Percentiles rank a stretch among this genome's conserved stretches.
Conservation (phyloP, 441 rosid species). For the Adansonia madagascariensis region DNA sequence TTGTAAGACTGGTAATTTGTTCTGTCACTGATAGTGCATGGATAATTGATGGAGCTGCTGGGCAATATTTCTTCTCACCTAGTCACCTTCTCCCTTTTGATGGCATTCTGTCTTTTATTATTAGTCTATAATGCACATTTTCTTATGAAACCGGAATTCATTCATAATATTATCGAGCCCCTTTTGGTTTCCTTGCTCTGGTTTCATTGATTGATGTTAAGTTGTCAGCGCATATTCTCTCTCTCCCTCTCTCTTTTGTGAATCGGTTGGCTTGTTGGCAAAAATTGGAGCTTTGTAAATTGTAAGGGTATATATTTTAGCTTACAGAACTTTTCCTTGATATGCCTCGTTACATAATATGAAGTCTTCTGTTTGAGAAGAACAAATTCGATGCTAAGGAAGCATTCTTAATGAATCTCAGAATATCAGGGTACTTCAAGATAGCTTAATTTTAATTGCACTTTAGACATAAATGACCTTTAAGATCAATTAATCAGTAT, state of each 20-base stretch:
- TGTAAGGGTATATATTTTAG: neutral
- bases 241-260: neutral
- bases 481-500: neutral
- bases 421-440: neutral
- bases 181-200: neutral
- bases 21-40: neutral
- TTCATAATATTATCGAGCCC: constrained; percentile 6
- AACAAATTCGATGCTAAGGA: neutral
- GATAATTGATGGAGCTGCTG: neutral
- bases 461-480: constrained; percentile 4
- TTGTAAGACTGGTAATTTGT: neutral
- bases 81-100: neutral
- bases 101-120: neutral
- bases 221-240: constrained; percentile 6
- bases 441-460: constrained; percentile 12
- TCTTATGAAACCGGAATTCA: neutral
- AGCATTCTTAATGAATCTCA: neutral
- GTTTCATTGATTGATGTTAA: neutral
- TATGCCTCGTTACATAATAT: neutral
- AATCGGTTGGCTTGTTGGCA: neutral
- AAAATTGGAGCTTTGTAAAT: neutral
- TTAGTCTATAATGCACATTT: neutral
- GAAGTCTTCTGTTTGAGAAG: constrained; percentile 8
- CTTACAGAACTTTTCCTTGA: neutral
- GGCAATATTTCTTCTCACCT: neutral